Evolutionary conservation across 1,284 basidiomycete species (phyloP).

Genomic region (Papiliotrema flavescens): DNA sequence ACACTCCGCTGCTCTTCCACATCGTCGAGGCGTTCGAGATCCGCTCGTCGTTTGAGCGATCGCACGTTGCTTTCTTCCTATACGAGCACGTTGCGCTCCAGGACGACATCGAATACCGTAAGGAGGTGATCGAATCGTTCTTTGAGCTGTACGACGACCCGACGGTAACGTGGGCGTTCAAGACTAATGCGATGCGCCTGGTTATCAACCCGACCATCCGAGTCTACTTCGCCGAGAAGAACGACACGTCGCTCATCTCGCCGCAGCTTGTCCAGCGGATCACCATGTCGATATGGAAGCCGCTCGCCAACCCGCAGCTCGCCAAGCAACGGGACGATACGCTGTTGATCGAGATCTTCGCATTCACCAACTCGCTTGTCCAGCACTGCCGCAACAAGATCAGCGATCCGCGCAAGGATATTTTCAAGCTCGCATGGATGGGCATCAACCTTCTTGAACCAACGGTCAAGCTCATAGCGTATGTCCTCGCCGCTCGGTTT

Average conservation of each 20-base stretch:
- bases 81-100: constrained; percentile 74
- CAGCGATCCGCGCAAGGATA: constrained; percentile 80
- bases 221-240: constrained; percentile 59
- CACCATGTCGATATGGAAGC: constrained; percentile 43
- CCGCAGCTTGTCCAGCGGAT: constrained; percentile 32
- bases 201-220: constrained; percentile 86
- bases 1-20: constrained; percentile 86
- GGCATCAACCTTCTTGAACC: constrained; percentile 64
- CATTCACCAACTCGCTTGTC: constrained; percentile 85
- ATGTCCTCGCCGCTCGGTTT: constrained; percentile 90
- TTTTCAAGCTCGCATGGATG: constrained; percentile 94
- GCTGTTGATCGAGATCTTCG: constrained; percentile 85
- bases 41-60: constrained; percentile 75
- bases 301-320: constrained; percentile 28
- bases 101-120: constrained; percentile 61
- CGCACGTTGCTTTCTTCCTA: constrained; percentile 79
- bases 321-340: constrained; percentile 42
- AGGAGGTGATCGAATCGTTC: constrained; percentile 80
- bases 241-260: constrained; percentile 41
- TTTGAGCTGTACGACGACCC: constrained; percentile 74
- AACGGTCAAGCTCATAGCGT: constrained; percentile 91
- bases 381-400: constrained; percentile 76
- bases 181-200: constrained; percentile 79
- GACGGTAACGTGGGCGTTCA: constrained; percentile 68
- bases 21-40: constrained; percentile 79